Evolutionary conservation across 2,329 filamentous ascomycete species (phyloP).

Genomic region (Herpotrichia juniperi): DNA sequence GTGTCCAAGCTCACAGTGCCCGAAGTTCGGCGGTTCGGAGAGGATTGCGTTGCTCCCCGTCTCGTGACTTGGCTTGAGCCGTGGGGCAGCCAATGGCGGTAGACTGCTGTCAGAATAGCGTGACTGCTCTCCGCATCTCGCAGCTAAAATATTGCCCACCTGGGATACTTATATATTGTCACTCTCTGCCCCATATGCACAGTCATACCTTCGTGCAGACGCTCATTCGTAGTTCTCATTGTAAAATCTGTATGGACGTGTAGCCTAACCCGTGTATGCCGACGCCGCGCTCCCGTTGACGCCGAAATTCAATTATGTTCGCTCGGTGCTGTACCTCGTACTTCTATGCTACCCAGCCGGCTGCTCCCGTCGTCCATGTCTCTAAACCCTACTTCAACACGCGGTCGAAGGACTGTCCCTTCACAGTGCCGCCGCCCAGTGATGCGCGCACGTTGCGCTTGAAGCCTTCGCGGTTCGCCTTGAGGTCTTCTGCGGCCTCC

Average conservation of each 20-base stretch:
- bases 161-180: no score
- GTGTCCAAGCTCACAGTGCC: no score
- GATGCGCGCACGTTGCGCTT: constrained; percentile 85
- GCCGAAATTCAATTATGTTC: constrained; percentile 32
- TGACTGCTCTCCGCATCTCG: not conserved
- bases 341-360: not conserved
- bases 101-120: not conserved
- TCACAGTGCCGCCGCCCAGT: constrained; percentile 81
- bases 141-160: no score
- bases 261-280: constrained; percentile 21
- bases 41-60: no score
- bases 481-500: constrained; percentile 91
- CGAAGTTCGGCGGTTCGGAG: constrained; percentile 25
- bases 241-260: constrained; percentile 1
- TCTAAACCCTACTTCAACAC: constrained; percentile 66
- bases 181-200: not conserved
- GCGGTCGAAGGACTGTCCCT: constrained; percentile 75
- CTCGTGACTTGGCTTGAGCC: no score
- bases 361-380: not conserved
- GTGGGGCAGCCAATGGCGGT: not conserved
- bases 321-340: constrained; percentile 11
- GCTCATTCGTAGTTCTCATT: constrained; percentile 1
- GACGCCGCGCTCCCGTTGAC: constrained; percentile 36
- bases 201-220: not conserved
- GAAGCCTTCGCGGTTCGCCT: constrained; percentile 84